A percentile compares a stretch with the other conserved stretches of the same genome.
Conservation (phyloP, 176 grass and related monocot genomes). For the Hordeum vulgare region DNA sequence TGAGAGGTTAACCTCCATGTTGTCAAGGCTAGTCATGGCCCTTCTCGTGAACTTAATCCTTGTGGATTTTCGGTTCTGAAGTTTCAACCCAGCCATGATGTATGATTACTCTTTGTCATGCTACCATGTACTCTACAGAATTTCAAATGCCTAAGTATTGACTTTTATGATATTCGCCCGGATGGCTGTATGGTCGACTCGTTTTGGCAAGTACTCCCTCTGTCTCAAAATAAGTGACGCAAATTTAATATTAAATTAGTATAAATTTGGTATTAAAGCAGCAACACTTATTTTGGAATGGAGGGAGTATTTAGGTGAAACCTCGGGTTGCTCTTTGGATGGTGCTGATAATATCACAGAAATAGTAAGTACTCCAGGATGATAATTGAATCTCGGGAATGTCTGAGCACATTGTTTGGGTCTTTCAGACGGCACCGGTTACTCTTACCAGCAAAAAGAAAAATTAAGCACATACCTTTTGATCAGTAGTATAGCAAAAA, state of each 20-base stretch:
- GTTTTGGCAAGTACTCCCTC: slow-evolving; percentile 5
- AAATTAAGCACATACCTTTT: too few relatives aligned
- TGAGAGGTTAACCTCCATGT: slow-evolving; percentile 51
- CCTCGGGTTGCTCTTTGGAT: not conserved
- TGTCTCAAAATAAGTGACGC: too few relatives aligned
- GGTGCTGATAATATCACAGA: not conserved
- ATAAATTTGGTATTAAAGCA: too few relatives aligned
- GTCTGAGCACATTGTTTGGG: not conserved
- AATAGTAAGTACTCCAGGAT: not conserved
- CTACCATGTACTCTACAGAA: not conserved
- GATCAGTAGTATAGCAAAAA: too few relatives aligned
- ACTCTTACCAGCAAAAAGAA: too few relatives aligned
- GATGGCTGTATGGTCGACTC: not conserved
- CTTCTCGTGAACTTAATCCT: slow-evolving; percentile 1
- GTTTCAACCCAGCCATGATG: not conserved
- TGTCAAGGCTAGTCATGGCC: not conserved
- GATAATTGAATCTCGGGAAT: not conserved
- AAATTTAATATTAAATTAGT: too few relatives aligned
- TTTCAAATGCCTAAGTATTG: not conserved
- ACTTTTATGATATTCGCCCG: not conserved
- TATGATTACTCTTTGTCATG: slow-evolving; percentile 9
- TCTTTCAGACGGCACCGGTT: not conserved
- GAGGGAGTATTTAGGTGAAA: not conserved
- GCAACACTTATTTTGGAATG: too few relatives aligned
- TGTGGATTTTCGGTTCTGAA: not conserved